phyloP scores from a whole-genome alignment of 2,329 filamentous ascomycete genomes.

The Nemania serpens region DNA sequence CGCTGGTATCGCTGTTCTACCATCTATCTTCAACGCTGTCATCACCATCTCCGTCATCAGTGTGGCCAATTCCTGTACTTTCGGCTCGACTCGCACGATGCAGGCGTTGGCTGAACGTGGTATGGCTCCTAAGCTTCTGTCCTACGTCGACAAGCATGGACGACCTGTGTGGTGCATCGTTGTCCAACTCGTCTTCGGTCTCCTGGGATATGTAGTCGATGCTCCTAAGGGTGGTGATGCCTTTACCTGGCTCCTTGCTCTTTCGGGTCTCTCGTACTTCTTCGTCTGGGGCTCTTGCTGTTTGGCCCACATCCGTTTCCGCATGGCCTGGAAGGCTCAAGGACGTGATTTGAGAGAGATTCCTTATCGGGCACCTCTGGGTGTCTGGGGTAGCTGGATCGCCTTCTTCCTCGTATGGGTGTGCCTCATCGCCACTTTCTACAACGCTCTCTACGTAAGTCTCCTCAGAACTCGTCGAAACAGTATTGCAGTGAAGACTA shows the following conservation, averaged over 20 bases:
- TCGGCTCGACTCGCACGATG: constrained; percentile 56
- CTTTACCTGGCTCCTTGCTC: constrained; percentile 70
- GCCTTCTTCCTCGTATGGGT: constrained; percentile 69
- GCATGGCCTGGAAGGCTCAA: constrained; percentile 62
- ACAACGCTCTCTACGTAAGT: constrained; percentile 64
- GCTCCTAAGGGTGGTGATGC: constrained; percentile 49
- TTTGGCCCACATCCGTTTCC: constrained; percentile 68
- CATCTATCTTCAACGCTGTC: constrained; percentile 59
- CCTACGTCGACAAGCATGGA: constrained; percentile 65
- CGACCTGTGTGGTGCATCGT: constrained; percentile 61
- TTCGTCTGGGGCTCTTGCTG: constrained; percentile 77
- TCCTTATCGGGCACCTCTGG: constrained; percentile 54
- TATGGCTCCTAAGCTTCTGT: constrained; percentile 60
- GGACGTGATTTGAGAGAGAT: constrained; percentile 57
- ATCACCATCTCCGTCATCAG: constrained; percentile 57
- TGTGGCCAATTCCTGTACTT: constrained; percentile 57
- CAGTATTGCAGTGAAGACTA: constrained; percentile 6
- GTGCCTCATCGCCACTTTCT: constrained; percentile 74
- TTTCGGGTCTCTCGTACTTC: constrained; percentile 74
- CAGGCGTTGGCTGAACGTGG: constrained; percentile 54
- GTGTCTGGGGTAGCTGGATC: constrained; percentile 70
- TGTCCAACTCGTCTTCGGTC: constrained; percentile 59
- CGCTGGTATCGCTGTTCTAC: constrained; percentile 54
- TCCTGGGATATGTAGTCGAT: constrained; percentile 62
- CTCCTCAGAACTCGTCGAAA: background rate